phyloP scores from a whole-genome alignment of 108 stramenopile species.

The Fragilariopsis cylindrus region DNA sequence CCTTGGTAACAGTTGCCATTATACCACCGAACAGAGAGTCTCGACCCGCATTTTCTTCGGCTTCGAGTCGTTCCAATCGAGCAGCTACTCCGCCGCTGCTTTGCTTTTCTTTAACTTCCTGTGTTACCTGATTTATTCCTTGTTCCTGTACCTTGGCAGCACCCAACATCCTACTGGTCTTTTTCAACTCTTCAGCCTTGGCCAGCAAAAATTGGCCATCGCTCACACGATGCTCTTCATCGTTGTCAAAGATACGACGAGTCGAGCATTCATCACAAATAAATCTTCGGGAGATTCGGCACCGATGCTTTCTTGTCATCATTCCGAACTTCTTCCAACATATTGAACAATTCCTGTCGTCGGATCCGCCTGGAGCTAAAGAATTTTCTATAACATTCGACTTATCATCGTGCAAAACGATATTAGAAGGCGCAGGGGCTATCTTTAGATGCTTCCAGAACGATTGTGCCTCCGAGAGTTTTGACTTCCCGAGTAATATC shows the following conservation, averaged over 20 bases:
- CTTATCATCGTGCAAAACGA: slow-evolving; percentile 32
- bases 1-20: slow-evolving; percentile 36
- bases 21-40: slow-evolving; percentile 59
- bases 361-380: slow-evolving; percentile 65
- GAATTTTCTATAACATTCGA: slow-evolving; percentile 44
- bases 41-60: slow-evolving; percentile 39
- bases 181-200: slow-evolving; percentile 26
- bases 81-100: not conserved
- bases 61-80: slow-evolving; percentile 31
- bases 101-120: not conserved
- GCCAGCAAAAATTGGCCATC: slow-evolving; percentile 81
- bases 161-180: slow-evolving; percentile 8
- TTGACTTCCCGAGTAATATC: slow-evolving; percentile 55
- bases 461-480: slow-evolving; percentile 34
- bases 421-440: slow-evolving; percentile 8
- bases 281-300: slow-evolving; percentile 61
- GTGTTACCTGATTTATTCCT: not conserved
- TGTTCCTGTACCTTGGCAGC: slow-evolving; percentile 6
- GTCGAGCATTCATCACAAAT: slow-evolving; percentile 85
- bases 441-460: slow-evolving; percentile 35
- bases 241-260: slow-evolving; percentile 55
- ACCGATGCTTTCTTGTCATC: slow-evolving; percentile 69
- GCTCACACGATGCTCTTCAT: slow-evolving; percentile 62
- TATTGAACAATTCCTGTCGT: slow-evolving; percentile 74
- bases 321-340: slow-evolving; percentile 84